Base-by-base conservation (phyloP, 2,329 filamentous ascomycete genomes). In the Beauveria bassiana region DNA sequence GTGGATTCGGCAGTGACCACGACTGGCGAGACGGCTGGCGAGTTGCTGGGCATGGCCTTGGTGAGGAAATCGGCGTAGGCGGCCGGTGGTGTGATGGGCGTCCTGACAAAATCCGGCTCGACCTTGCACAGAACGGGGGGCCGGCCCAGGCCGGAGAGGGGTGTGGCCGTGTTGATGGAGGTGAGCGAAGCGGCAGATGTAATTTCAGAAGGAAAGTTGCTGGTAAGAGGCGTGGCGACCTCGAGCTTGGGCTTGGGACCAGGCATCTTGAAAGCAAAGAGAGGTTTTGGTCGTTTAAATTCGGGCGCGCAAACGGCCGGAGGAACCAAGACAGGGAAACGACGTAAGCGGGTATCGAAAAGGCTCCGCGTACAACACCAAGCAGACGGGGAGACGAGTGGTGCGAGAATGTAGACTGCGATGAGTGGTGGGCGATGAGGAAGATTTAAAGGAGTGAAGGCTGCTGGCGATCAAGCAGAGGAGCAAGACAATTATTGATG, bases 1-100 rank as follows among this genome's bases (percentile, higher is more conserved):
- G 73, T 79, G 65, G 79, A 78, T 62, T 77, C 78, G 28, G 45
- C 10, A 5, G 47, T 24, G 68, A 79, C 79, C 56, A 78, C 77
- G 46, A 86, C 82, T 9, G 90, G 89, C 65, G 87, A 91, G 70
- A 78, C 77, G 46, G 86, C 82, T 9, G 90, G 89, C 65, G 87
- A 91, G 70, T 86, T 85, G 62, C 92, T 80, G 20, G 88, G 88
- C 76, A 96, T 86, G 63, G 87, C 86, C 76, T 92, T 93, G 57
- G 73, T 70, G 65, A 98, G 86, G 71, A 97, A 98, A 70, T 98
- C 92, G 67, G 91, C 88, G 72, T 98, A 98, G 62, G 93, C 93
- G 24, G 84, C 81, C 3, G 93, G 93, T 58, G 93, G 93, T 57
- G 90, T 96, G 73, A 98, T 96, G 54, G 93, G 93, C 5, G 93